These are phyloP conservation scores for Trametes polyzona DNA, from an alignment of 1,284 basidiomycete species.

Conservation along the genomic window DNA sequence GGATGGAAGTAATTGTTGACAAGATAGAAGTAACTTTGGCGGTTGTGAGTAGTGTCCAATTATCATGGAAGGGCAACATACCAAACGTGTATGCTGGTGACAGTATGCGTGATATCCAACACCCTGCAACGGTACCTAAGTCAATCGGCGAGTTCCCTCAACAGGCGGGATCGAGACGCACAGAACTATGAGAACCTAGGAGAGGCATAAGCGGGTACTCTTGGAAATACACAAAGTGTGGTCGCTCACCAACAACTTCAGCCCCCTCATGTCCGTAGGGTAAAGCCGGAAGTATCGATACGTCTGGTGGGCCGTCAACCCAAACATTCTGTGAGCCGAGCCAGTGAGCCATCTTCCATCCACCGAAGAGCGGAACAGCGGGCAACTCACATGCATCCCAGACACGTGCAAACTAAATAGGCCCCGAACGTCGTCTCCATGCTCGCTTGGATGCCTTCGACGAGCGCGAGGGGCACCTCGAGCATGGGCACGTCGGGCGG, in stretches of 20 bases:
- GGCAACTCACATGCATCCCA: not conserved
- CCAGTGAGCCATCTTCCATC: not conserved
- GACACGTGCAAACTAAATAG: not conserved
- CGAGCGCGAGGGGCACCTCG: no score
- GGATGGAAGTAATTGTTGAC: conserved; percentile 15
- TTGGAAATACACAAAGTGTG: not conserved
- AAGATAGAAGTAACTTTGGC: conserved; percentile 14
- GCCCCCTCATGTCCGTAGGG: not conserved
- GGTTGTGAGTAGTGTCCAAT: not conserved
- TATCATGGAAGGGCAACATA: not conserved
- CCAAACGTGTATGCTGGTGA: not conserved
- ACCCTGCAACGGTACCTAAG: not conserved
- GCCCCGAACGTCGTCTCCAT: no score
- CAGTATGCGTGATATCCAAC: not conserved
- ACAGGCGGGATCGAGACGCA: not conserved
- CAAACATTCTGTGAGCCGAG: conserved; percentile 10
- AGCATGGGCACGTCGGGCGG: no score
- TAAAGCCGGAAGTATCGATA: conserved; percentile 20
- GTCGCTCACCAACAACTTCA: conserved; percentile 9
- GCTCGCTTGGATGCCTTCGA: no score
- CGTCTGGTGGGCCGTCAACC: conserved; percentile 16
- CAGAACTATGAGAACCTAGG: not conserved
- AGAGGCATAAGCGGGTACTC: not conserved
- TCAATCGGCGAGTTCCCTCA: not conserved
- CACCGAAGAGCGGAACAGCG: no score